Base-by-base conservation (phyloP, 352 stramenopile genomes). In the Globisporangium okanoganense region DNA sequence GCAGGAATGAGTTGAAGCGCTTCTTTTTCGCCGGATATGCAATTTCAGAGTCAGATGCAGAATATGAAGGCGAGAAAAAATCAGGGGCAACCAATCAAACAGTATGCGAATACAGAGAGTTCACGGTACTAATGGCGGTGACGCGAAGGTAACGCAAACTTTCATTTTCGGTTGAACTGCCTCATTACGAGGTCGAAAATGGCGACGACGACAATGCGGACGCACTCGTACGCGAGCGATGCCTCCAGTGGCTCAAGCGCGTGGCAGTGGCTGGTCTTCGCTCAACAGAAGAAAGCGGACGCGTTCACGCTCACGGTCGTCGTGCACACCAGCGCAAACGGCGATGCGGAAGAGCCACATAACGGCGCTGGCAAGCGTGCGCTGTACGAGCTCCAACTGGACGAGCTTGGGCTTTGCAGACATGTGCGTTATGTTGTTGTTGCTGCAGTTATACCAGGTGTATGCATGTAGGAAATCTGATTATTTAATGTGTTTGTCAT, bases 261-360 rank as follows among this genome's bases (percentile, higher is more conserved):
- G 29, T 85, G 76, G 76, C 55, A 59, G 36, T 87, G 81, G 81
- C 53, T 85, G 49, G 62, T 88, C 44, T 86, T 85, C 44, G 66
- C 55, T 12, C 67, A 76, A 6, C 69, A 78, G 29, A 33, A 38
- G 25, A 20, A 20, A 5, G 25, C 53, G 33, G 14, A 36, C 24
- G 22, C 31, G 29, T 65, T 85, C 22, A 55, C 72, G 12, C 74
- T 85, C 48, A 81, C 77, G 16, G 71, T 52, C 1, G 47, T 87
- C 12, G 63, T 71, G 13, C 57, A 36, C 8, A 59, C 24, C 25
- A 35, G 13, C 16, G n/a, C 22, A 14, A 40, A 38, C 8, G 16
- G 24, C 22, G 54, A 50, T 7, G 53, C 24, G 31, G 6, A 57
- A 31, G 33, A 38, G 20, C 6, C 22, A 40, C 40, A 8, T 20